Percentiles rank a stretch among this genome's conserved stretches.
These are phyloP conservation scores for Eucalyptus cloeziana DNA, from an alignment of 345 rosid species.

Conservation along the genomic window DNA sequence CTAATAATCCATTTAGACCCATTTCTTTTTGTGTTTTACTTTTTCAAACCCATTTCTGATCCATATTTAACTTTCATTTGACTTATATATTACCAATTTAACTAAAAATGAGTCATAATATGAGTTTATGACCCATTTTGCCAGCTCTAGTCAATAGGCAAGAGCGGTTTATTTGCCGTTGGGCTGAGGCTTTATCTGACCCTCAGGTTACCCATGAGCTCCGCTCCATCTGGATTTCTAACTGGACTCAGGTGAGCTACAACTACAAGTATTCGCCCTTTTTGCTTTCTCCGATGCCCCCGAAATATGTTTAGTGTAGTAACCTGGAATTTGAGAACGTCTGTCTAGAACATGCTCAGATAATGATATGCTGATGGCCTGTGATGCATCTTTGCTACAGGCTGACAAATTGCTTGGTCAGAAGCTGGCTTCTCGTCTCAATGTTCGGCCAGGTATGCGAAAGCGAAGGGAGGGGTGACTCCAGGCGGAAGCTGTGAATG, in stretches of 20 bases:
- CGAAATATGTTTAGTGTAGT: background rate
- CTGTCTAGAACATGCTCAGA: background rate
- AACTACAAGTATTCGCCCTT: background rate
- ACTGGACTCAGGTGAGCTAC: slow-evolving; percentile 53
- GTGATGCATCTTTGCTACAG: background rate
- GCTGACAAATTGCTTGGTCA: slow-evolving; percentile 64
- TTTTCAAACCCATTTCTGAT: too few species aligned
- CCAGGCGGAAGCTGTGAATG: background rate
- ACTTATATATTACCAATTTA: too few species aligned
- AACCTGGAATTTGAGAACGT: background rate
- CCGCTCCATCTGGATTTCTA: slow-evolving; percentile 71
- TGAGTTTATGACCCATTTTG: too few species aligned
- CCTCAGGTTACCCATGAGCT: slow-evolving; percentile 81
- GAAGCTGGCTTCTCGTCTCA: slow-evolving; percentile 71
- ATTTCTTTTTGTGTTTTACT: too few species aligned
- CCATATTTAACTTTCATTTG: too few species aligned
- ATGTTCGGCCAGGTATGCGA: slow-evolving; percentile 60
- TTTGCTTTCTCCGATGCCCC: background rate
- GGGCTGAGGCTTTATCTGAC: slow-evolving; percentile 61
- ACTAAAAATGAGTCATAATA: too few species aligned
- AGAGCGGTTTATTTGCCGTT: slow-evolving; percentile 60
- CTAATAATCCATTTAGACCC: too few species aligned
- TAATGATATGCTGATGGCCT: background rate
- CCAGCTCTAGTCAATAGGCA: slow-evolving; percentile 29
- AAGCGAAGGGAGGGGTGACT: background rate